Evolutionary conservation across 306 rosid species (phyloP), one percentile per base, ranked within the genome.

Genomic region (Quercus suber): DNA sequence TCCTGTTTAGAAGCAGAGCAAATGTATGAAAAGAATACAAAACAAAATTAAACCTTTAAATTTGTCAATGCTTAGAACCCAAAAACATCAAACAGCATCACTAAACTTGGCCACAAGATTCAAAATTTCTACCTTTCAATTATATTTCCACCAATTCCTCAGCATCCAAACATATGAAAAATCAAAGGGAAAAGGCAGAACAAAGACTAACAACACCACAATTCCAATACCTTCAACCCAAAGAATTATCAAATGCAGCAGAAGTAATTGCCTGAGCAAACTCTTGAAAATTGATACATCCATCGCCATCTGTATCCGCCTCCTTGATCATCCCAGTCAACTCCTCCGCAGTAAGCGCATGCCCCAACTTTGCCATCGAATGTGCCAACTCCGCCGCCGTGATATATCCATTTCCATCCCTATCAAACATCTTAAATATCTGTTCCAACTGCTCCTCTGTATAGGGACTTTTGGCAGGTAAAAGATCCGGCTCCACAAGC

Each of bases 301-400:
- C 97, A 71, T 95, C 98, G 0, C 96, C 99, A 25, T 95, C 97
- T 0, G 88, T 90, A 71, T 95, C 99, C 18, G 97, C 97, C 83
- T 95, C 99, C 59, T 78, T 85, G 75, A 95, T 95, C 97, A 95
- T 95, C 79, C 98, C 98, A 0, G 92, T 95, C 73, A 92, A 72
- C 82, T 95, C 99, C 85, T 91, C 97, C 1, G 86, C 94, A 4
- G 97, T 92, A 28, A 92, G 87, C 0, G 97, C 98, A 10, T 92
- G 99, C 4, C 98, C 99, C 0, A 95, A 85, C 55, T 78, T 90
- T 11, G 93, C 99, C 99, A 95, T 95, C 6, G 99, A 95, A 79
- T 90, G 94, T 5, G 99, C 99, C 88, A 95, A 73, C 90, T 95
- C 97, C 0, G 97, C 96, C 1, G 94, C 98, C 0, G 98, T 95